Conservation (phyloP, 1,139 yeast species). For the Saccharomycopsis hybrid region DNA sequence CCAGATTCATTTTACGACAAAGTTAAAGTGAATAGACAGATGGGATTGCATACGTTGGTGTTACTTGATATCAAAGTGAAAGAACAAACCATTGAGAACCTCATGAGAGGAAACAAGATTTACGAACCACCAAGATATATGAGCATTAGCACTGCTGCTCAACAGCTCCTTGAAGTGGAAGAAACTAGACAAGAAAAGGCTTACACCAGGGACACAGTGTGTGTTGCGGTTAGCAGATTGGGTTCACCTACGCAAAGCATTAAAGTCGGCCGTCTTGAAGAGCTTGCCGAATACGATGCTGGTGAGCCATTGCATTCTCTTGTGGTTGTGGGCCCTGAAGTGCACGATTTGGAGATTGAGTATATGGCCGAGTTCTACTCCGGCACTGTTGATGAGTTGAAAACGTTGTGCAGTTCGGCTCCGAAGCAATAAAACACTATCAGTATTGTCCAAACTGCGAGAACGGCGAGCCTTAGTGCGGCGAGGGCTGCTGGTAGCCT, state of each 20-base stretch:
- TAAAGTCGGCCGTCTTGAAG: conserved; percentile 76
- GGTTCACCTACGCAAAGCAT: conserved; percentile 82
- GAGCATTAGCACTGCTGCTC: conserved; percentile 85
- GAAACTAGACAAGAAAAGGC: conserved; percentile 66
- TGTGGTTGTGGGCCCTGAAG: conserved; percentile 85
- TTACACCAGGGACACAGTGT: conserved; percentile 82
- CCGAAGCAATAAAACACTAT: neutral
- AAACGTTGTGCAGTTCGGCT: conserved; percentile 1
- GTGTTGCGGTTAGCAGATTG: conserved; percentile 85
- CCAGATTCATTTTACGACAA: conserved; percentile 94
- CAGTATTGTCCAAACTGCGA: neutral
- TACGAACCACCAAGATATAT: conserved; percentile 97
- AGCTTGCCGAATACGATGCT: conserved; percentile 73
- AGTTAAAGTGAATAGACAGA: conserved; percentile 77
- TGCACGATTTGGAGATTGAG: conserved; percentile 88
- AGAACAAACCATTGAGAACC: conserved; percentile 89
- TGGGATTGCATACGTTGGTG: conserved; percentile 86
- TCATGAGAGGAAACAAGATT: conserved; percentile 87
- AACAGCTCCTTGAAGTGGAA: conserved; percentile 82
- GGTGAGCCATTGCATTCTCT: conserved; percentile 95
- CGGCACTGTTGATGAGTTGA: conserved; percentile 36
- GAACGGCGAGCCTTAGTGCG: neutral
- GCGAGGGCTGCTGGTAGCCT: neutral
- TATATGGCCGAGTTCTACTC: conserved; percentile 73
- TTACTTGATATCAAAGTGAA: conserved; percentile 91